Base-by-base conservation (phyloP, 495 filamentous ascomycete genomes). In the Lepidopterella palustris region DNA sequence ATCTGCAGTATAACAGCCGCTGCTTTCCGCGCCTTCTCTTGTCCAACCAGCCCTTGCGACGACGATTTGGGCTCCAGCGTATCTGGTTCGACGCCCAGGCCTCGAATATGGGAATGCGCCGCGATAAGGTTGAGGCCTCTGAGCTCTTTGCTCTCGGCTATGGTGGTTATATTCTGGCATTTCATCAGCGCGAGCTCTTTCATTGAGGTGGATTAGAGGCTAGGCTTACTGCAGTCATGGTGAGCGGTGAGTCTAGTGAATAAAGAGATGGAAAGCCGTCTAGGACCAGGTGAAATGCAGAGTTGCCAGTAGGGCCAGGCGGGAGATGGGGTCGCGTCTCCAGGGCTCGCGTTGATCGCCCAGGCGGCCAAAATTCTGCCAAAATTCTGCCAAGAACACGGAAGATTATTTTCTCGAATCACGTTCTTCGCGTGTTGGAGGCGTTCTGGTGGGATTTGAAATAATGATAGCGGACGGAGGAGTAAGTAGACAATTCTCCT, bases 41-140 rank as follows among this genome's bases (percentile, higher is more conserved):
- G 93, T 39, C 93, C 93, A 4, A 99, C 93, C 26, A 99, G 82
- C n/a, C 93, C 93, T 72, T 97, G 92, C 0, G 91, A 96, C n/a
- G 85, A 80, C 29, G 81, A 70, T 55, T 91, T 82, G 28, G 92
- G 92, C 67, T 95, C 90, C 58, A 97, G 79, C 6, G 92, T 90
- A 66, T 96, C 95, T 50, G 80, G 77, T 79, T 96, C 91, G 58
- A 99, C 92, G 51, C 93, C 93, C 18, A 99, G 82, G 25, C 93
- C 93, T 64, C 90, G 84, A 65, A 99, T 97, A 74, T 99, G 95
- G 49, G 93, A 97, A 79, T 99, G 93, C 58, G 93, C 95, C 60
- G 93, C 92, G 71, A 97, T 93, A 72, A 97, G 87, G 77, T 95
- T 97, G 66, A 97, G 81, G 51, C 90, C 90, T 59, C 90, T 85